Evolutionary conservation across 768 basidiomycete genomes (phyloP).

Genomic region (Suillus subalutaceus): DNA sequence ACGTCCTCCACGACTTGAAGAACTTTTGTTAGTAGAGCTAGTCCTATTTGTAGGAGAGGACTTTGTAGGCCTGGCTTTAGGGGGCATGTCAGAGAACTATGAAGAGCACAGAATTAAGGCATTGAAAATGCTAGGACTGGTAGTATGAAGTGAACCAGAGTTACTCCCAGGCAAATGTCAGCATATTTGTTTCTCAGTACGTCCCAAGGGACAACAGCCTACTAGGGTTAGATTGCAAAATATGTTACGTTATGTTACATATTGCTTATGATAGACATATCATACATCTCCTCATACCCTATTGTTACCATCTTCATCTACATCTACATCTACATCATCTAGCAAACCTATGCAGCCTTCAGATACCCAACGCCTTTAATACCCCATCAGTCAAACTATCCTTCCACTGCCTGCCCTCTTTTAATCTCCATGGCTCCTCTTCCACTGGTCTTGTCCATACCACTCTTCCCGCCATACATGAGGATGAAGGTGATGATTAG

Average conservation of each 20-base stretch:
- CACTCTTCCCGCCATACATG: slow-evolving; percentile 15
- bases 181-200: not conserved
- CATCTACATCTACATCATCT: no score
- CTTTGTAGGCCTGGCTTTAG: not conserved
- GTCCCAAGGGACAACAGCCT: not conserved
- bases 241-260: not conserved
- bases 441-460: slow-evolving; percentile 16
- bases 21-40: no score
- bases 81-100: not conserved
- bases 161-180: not conserved
- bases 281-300: not conserved
- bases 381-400: no score
- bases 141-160: not conserved
- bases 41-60: no score
- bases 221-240: not conserved
- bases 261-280: no score
- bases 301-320: no score
- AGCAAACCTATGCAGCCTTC: no score
- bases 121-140: not conserved
- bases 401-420: no score
- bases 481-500: no score
- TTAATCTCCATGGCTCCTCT: no score
- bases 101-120: not conserved
- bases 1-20: no score
- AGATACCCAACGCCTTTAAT: no score